Evolutionary conservation across 2,329 filamentous ascomycete species (phyloP).

Genomic region (Colletotrichum coccodes): DNA sequence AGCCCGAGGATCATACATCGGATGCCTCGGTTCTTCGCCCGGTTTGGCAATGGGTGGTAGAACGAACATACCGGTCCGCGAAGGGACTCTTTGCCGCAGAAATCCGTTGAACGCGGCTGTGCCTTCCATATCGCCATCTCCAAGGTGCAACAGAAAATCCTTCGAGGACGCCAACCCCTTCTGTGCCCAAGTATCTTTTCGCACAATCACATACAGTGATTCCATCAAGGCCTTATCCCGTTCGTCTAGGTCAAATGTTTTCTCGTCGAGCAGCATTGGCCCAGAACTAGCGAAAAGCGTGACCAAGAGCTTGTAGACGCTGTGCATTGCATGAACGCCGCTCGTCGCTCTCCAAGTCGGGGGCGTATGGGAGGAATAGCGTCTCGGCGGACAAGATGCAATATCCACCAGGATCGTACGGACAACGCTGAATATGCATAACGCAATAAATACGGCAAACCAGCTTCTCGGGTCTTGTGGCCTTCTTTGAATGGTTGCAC

Average conservation of each 20-base stretch:
- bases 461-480: constrained; percentile 55
- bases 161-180: constrained; percentile 57
- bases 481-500: constrained; percentile 50
- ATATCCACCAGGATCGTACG: constrained; percentile 63
- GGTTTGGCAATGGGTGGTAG: constrained; percentile 45
- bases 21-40: constrained; percentile 47
- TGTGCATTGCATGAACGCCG: constrained; percentile 51
- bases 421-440: constrained; percentile 68
- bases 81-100: constrained; percentile 21
- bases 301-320: constrained; percentile 62
- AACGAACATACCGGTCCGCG: constrained; percentile 41
- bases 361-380: constrained; percentile 19
- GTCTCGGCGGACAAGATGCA: constrained; percentile 40
- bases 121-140: constrained; percentile 53
- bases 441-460: constrained; percentile 62
- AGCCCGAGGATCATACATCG: constrained; percentile 50
- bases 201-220: constrained; percentile 55
- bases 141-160: constrained; percentile 62
- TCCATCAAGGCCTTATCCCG: constrained; percentile 57
- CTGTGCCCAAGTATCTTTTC: constrained; percentile 57
- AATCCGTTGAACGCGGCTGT: constrained; percentile 23
- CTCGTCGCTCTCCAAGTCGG: constrained; percentile 16
- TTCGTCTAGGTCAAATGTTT: constrained; percentile 51
- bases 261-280: constrained; percentile 56
- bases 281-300: constrained; percentile 56